Percentiles rank a stretch among this genome's conserved stretches.
Evolutionary conservation across 257 asterid species (phyloP).

Genomic region (Plantago elongata): DNA sequence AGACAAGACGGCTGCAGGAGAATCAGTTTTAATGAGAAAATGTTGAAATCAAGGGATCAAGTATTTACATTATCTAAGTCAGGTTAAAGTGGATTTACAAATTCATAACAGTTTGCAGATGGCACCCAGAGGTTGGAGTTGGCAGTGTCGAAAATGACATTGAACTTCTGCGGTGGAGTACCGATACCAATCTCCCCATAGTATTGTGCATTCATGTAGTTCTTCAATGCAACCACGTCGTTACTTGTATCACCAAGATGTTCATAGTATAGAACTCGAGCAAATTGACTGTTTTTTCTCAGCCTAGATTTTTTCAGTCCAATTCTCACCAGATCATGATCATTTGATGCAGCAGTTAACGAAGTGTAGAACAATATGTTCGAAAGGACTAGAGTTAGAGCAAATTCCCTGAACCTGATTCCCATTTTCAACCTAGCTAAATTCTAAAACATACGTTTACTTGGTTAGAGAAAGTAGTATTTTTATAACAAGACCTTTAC

Average conservation of each 20-base stretch:
- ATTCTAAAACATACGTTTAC: no score
- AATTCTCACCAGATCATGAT: conserved; percentile 57
- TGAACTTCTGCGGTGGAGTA: conserved; percentile 85
- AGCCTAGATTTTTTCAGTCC: conserved; percentile 64
- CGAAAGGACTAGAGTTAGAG: conserved; percentile 39
- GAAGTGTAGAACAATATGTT: conserved; percentile 45
- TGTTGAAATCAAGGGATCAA: no score
- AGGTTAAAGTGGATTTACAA: conserved; percentile 38
- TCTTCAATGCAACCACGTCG: conserved; percentile 71
- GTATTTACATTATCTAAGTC: no score
- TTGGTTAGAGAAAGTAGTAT: no score
- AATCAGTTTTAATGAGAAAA: conserved; percentile 4
- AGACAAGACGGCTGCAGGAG: conserved; percentile 63
- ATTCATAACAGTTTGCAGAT: conserved; percentile 71
- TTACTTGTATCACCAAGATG: conserved; percentile 31
- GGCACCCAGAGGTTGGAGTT: conserved; percentile 99
- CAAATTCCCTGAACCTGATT: conserved; percentile 27
- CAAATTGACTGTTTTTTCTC: conserved; percentile 44
- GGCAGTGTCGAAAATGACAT: conserved; percentile 93
- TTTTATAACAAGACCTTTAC: no score
- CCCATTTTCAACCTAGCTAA: conserved; percentile 50
- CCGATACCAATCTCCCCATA: conserved; percentile 90
- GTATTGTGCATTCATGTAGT: conserved; percentile 97
- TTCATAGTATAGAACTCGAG: conserved; percentile 46
- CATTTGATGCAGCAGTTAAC: conserved; percentile 39